Evolutionary conservation across 1,284 basidiomycete species (phyloP), one percentile per base, ranked within the genome.

Genomic region (Athelia psychrophila): DNA sequence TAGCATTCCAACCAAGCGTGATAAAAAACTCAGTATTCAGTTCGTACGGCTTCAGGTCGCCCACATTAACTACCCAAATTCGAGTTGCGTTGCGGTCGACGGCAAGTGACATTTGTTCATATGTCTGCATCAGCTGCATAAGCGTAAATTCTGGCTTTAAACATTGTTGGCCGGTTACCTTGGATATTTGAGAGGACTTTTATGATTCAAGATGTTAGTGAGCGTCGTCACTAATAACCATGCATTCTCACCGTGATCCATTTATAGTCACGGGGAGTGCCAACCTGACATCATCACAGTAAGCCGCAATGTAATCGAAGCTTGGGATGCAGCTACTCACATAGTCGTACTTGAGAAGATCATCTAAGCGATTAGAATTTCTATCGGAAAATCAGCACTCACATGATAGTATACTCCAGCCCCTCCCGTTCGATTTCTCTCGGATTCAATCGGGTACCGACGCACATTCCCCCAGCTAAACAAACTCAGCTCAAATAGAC

Each of bases 11-110:
- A 1, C 78, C 86, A 47, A 80, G 77, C 18, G 70, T 73, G 56
- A 89, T 69, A 73, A 86, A 88, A 64, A 85, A 88, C 56, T 89
- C 85, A 20, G 76, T 82, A 44, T 84, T 79, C 59, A 83, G 77
- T 58, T 91, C 88, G 59, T 84, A 84, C 0, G 85, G 84, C 63
- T 90, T 90, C 35, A 90, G 66, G 59, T 90, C 87, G 19, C 86
- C 86, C 32, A 85, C 82, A 59, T 84, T 84, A 42, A 84, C 62
- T 33, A 84, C 73, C 83, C 83, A 85, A 32, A 84, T 66, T 18
- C 72, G 73, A 4, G 69, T 77, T 1, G 83, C 81, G n/a, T 81
- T 68, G 19, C 79, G 75, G 23, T 79, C 78, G 13, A 83, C 72
- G 2, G 82, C 81, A 24, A 82, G 68, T 2, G 80, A 83, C 71